A percentile compares a stretch with the other conserved stretches of the same genome.
Conservation (phyloP, 208 protist species). For the Acanthamoeba castellanii region DNA sequence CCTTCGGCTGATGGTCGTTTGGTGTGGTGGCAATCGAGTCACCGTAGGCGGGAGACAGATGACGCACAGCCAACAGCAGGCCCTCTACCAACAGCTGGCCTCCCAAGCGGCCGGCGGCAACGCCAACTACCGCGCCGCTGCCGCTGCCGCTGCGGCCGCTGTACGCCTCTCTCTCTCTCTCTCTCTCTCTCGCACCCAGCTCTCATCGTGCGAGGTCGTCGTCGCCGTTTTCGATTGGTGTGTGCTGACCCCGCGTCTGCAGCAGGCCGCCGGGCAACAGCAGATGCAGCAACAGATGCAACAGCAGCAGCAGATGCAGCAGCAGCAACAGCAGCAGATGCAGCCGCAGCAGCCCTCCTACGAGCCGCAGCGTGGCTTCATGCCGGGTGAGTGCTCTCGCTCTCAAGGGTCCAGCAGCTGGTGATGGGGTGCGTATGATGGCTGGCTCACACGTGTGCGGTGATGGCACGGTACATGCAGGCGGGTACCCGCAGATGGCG, state of each 20-base stretch:
- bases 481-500: conserved; percentile 8
- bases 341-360: background rate
- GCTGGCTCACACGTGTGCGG: too few species aligned
- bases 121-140: background rate
- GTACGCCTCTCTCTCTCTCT: background rate
- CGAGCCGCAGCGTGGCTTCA: background rate
- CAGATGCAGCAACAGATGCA: background rate
- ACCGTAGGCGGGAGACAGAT: conserved; percentile 17
- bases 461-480: background rate
- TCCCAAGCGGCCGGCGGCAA: background rate
- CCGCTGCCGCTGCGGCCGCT: background rate
- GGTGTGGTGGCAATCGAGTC: background rate
- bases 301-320: background rate
- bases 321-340: background rate
- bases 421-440: too few species aligned
- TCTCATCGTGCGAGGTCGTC: too few species aligned
- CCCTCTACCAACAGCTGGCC: conserved; percentile 16
- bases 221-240: too few species aligned
- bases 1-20: background rate
- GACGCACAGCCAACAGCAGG: background rate
- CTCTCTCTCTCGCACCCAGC: background rate
- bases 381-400: background rate
- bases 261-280: background rate
- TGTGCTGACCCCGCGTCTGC: too few species aligned
- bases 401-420: too few species aligned